Base-by-base conservation (phyloP, 1,139 yeast genomes). In the Nakaseomyces delphensis region DNA sequence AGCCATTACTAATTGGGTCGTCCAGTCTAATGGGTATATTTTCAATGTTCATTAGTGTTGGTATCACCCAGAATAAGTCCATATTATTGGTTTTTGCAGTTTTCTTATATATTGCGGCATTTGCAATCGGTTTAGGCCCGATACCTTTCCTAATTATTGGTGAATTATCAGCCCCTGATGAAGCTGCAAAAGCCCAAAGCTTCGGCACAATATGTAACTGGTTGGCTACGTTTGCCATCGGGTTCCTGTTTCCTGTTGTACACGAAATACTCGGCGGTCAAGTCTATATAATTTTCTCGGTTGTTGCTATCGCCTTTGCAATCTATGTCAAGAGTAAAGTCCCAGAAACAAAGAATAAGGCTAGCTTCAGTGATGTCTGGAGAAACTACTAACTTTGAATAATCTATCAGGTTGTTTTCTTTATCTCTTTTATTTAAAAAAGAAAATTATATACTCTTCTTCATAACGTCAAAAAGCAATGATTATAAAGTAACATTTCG, bases 51-150 rank as follows among this genome's bases (percentile, higher is more conserved):
- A 74, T 91, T 61, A 81, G 85, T 1, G 41, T 75, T 18, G 93
- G 95, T 3, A 79, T 86, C 37, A 62, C 76, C 7, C 53, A 63
- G 28, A 63, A 69, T 7, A 67, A 66, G 47, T 68, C 86, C 0
- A 25, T 69, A 0, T 50, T 83, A 13, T 73, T 93, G 0, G 78
- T 85, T 1, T 43, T 74, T 0, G 79, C 91, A 2, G 80, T 89
- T 0, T 75, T 84, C 45, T 62, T 74, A 1, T 87, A 85, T 60
- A 87, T 89, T 40, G 76, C 82, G 0, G 76, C 86, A 33, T 91
- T 89, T 66, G 97, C 96, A 0, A 66, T 83, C 38, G 98, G 98
- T 0, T 63, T 87, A 48, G 98, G 98, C 0, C 97, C 98, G 11
- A 85, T 91, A 41, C 97, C 98, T 27, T 89, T 89, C 64, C 66